Conservation (phyloP, 768 basidiomycete species). For the Mycena venus region DNA sequence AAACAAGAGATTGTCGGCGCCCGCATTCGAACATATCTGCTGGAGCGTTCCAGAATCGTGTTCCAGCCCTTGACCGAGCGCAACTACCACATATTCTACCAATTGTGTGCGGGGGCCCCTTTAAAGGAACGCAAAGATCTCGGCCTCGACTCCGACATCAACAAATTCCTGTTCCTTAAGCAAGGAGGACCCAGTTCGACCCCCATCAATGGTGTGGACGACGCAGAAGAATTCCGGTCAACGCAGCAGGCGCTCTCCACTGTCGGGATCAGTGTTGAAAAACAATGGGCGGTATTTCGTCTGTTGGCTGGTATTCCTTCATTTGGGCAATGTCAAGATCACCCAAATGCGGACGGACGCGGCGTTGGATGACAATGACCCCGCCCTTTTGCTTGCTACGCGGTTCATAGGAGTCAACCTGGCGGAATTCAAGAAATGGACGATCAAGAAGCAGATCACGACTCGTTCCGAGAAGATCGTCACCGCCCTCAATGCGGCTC, state of each 20-base stretch:
- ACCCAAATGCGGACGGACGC: constrained; percentile 86
- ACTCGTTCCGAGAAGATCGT: constrained; percentile 97
- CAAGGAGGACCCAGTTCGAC: constrained; percentile 93
- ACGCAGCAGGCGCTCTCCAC: constrained; percentile 97
- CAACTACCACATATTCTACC: constrained; percentile 99
- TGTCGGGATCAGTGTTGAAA: constrained; percentile 97
- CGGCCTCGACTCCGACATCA: constrained; percentile 87
- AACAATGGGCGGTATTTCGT: constrained; percentile 98
- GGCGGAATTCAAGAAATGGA: constrained; percentile 98
- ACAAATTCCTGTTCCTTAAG: constrained; percentile 91
- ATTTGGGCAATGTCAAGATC: constrained; percentile 98
- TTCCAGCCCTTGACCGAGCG: constrained; percentile 97
- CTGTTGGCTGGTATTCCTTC: constrained; percentile 92
- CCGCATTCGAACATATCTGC: constrained; percentile 97
- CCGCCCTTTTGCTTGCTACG: constrained; percentile 84
- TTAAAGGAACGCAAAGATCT: constrained; percentile 96
- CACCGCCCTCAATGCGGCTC: constrained; percentile 84
- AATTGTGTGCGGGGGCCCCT: constrained; percentile 96
- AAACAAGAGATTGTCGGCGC: constrained; percentile 98
- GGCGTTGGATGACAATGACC: constrained; percentile 84
- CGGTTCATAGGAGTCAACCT: constrained; percentile 91
- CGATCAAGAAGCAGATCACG: constrained; percentile 95
- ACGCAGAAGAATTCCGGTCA: constrained; percentile 92
- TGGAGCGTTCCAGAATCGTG: constrained; percentile 97
- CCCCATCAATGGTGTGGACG: constrained; percentile 93